Base-by-base conservation (phyloP, 345 rosid genomes). In the Bruguiera sexangula region DNA sequence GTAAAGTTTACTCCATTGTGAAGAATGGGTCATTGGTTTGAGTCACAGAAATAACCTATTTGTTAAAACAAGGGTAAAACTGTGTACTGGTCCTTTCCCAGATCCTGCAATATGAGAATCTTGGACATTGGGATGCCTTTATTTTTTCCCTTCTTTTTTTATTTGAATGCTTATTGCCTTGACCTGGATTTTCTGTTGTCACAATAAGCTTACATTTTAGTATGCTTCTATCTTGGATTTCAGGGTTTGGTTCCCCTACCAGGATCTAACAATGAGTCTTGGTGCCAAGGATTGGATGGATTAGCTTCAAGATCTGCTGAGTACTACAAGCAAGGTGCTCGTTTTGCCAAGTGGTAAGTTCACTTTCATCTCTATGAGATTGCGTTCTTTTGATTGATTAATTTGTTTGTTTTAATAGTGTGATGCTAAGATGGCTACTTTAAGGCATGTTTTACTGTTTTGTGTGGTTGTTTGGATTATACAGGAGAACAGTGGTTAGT, bases 261-360 rank as follows among this genome's bases (percentile, higher is more conserved):
- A 1, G 97, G 99, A 63, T 94, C 99, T 69, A 92, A 94, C 82
- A 85, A 87, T 15, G 97, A 94, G 79, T 94, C 99, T 60, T 91
- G 97, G 99, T 94, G 99, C 88, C 99, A 94, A 85, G 99, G 97
- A 24, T 85, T 94, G 88, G 99, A 94, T 73, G 99, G 99, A 63
- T 76, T 94, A 86, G 96, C 96, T 27, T 89, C 99, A 69, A 87
- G 99, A 69, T 91, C 99, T 61, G 90, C 99, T 63, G 99, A 92
- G 62, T 94, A 94, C 91, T 92, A 94, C 93, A 89, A 92, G 86
- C 99, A 91, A 82, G 99, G 99, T 76, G 99, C 99, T 67, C 97
- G 96, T 56, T 94, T 94, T 76, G 99, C 99, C 55, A 94, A 94
- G 81, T 94, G 99, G 99, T 94, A 76, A 83, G 4, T 29, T 63